A percentile compares a stretch with the other conserved stretches of the same genome.
Conservation (phyloP, 2,329 filamentous ascomycete species). For the Allantophomopsis lycopodina region DNA sequence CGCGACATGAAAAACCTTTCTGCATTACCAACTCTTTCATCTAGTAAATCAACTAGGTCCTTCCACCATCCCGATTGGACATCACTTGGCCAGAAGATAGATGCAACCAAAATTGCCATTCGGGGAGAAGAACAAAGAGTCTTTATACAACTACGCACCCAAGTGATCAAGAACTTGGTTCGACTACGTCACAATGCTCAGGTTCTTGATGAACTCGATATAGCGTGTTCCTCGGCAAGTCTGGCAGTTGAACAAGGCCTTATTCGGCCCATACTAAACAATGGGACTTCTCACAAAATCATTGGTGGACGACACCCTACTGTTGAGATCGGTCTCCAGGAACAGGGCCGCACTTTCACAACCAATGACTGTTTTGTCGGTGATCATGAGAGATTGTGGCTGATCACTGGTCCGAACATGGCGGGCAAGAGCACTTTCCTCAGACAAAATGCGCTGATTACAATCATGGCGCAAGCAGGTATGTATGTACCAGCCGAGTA, state of each 20-base stretch:
- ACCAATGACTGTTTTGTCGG: conserved; percentile 77
- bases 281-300: conserved; percentile 55
- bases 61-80: conserved; percentile 83
- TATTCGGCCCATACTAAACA: conserved; percentile 59
- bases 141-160: conserved; percentile 58
- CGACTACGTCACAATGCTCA: conserved; percentile 77
- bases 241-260: conserved; percentile 65
- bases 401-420: conserved; percentile 89
- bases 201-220: conserved; percentile 89
- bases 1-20: conserved; percentile 41
- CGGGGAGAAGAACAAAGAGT: conserved; percentile 73
- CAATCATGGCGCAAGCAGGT: conserved; percentile 83
- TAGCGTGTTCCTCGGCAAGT: conserved; percentile 71
- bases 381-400: conserved; percentile 48
- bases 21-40: conserved; percentile 46
- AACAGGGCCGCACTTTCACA: conserved; percentile 70
- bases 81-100: conserved; percentile 62
- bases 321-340: conserved; percentile 69
- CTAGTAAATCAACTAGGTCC: conserved; percentile 72
- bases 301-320: conserved; percentile 83
- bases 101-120: conserved; percentile 66
- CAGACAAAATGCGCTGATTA: conserved; percentile 88
- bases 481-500: conserved; percentile 84
- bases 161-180: conserved; percentile 70
- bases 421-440: conserved; percentile 94